phyloP scores from a whole-genome alignment of 2,329 filamentous ascomycete genomes.

The Lecanosticta acicola region DNA sequence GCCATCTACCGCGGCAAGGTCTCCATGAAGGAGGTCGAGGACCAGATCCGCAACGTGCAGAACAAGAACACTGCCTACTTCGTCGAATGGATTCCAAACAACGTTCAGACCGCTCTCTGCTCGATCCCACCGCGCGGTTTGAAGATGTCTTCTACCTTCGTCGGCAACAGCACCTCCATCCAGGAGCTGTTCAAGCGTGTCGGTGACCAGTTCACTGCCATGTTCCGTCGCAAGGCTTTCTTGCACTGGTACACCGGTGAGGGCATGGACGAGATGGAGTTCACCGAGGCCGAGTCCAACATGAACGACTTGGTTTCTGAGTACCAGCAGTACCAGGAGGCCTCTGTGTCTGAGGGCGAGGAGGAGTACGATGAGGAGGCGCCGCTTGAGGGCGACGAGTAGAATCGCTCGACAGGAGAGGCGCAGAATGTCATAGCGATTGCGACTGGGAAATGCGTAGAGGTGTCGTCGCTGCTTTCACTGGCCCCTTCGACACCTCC shows the following conservation, averaged over 20 bases:
- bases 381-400: constrained; percentile 66
- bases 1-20: constrained; percentile 99
- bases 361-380: constrained; percentile 90
- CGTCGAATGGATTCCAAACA: constrained; percentile 99
- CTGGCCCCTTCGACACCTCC: background rate
- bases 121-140: constrained; percentile 95
- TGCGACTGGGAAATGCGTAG: background rate
- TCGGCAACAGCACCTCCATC: constrained; percentile 98
- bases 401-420: constrained; percentile 30
- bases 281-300: constrained; percentile 99
- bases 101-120: constrained; percentile 98
- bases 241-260: constrained; percentile 99
- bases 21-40: constrained; percentile 99
- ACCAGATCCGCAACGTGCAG: constrained; percentile 99
- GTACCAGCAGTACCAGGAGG: constrained; percentile 99
- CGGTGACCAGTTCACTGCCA: constrained; percentile 98
- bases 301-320: constrained; percentile 99
- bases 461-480: background rate
- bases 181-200: constrained; percentile 99
- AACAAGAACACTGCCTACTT: constrained; percentile 99
- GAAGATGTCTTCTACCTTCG: constrained; percentile 98
- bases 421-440: background rate
- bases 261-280: constrained; percentile 99
- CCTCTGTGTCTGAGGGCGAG: constrained; percentile 92
- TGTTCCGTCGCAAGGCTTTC: constrained; percentile 99